phyloP scores from a whole-genome alignment of 768 basidiomycete species.

The Rickenella mellea region DNA sequence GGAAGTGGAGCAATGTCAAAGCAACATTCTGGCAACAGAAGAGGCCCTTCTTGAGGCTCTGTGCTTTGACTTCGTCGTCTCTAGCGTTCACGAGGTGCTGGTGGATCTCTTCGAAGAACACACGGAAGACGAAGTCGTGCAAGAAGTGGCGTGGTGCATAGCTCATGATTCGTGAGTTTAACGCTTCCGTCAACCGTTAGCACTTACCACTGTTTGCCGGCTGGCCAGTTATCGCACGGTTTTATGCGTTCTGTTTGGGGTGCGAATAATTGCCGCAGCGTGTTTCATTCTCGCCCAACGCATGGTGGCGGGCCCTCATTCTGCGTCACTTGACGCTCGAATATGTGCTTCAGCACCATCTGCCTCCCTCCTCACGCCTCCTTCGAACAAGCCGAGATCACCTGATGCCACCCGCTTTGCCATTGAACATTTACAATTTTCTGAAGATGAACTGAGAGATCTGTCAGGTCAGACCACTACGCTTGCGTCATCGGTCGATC shows the following conservation, averaged over 20 bases:
- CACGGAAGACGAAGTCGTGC: conserved; percentile 30
- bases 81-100: conserved; percentile 67
- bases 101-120: conserved; percentile 61
- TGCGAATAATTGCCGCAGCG: conserved; percentile 65
- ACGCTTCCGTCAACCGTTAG: neutral
- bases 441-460: conserved; percentile 42
- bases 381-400: conserved; percentile 64
- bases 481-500: neutral
- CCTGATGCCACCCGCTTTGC: conserved; percentile 62
- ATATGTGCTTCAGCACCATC: conserved; percentile 64
- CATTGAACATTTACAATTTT: conserved; percentile 57
- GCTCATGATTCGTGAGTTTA: conserved; percentile 74
- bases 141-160: conserved; percentile 75
- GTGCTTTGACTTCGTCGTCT: conserved; percentile 78
- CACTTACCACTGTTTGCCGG: conserved; percentile 2
- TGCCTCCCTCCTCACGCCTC: conserved; percentile 72
- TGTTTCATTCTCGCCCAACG: conserved; percentile 73
- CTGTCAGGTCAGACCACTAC: conserved; percentile 44
- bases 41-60: conserved; percentile 74
- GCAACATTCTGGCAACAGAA: conserved; percentile 62
- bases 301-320: conserved; percentile 62
- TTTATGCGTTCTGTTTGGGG: conserved; percentile 59
- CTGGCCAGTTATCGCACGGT: conserved; percentile 64
- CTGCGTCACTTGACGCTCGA: conserved; percentile 64
- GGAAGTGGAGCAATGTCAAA: conserved; percentile 70